A percentile compares a stretch with the other conserved stretches of the same genome.
These are phyloP conservation scores for Cyclotella baltica DNA, from an alignment of 108 stramenopile species.

Conservation along the genomic window DNA sequence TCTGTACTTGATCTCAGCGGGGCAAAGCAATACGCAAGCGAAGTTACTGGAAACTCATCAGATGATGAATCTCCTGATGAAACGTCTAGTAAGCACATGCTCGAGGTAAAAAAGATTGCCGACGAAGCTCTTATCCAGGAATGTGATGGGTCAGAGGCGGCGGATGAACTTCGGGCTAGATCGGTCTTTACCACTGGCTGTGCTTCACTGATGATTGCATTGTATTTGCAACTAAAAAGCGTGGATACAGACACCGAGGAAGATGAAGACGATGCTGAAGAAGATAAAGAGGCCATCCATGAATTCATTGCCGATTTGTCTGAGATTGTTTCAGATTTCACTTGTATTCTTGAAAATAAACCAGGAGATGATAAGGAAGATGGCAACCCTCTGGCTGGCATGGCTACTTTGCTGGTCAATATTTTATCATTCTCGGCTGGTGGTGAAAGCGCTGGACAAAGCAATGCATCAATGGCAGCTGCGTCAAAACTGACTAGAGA, in stretches of 20 bases:
- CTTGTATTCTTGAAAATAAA: constrained; percentile 10
- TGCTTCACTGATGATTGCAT: constrained; percentile 53
- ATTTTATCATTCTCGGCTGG: constrained; percentile 76
- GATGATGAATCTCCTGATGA: constrained; percentile 40
- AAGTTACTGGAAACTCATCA: not conserved
- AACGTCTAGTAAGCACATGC: constrained; percentile 37
- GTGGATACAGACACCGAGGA: constrained; percentile 57
- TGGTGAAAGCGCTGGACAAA: constrained; percentile 45
- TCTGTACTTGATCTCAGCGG: constrained; percentile 56
- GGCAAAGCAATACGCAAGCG: constrained; percentile 46
- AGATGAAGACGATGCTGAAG: constrained; percentile 67
- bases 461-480: constrained; percentile 58
- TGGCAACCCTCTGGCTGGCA: constrained; percentile 62
- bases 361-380: constrained; percentile 30
- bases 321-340: constrained; percentile 46
- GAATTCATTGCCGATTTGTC: constrained; percentile 67
- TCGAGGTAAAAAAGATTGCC: constrained; percentile 44
- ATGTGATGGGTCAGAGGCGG: constrained; percentile 18
- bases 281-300: constrained; percentile 66
- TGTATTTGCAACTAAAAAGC: constrained; percentile 66
- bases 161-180: constrained; percentile 35
- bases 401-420: constrained; percentile 71
- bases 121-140: constrained; percentile 37
- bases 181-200: constrained; percentile 59
- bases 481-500: constrained; percentile 81